Base-by-base conservation (phyloP, 148 eudicot genomes). In the Limonium bicolor region DNA sequence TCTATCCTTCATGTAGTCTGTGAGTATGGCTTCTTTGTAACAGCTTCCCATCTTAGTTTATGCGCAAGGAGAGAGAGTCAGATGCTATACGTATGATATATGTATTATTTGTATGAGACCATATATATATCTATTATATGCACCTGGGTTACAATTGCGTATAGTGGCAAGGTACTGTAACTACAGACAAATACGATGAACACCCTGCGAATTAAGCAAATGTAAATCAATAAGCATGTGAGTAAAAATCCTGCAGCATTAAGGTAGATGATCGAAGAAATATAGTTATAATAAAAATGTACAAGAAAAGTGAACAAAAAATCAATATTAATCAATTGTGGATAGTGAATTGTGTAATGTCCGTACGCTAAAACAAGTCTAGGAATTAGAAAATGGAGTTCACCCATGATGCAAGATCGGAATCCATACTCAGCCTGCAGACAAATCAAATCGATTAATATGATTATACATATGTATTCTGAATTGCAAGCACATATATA, bases 81-180 rank as follows among this genome's bases (percentile, higher is more conserved):
- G 41, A 7, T 33, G 13, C 25, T 8, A 10, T 7, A 21, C 27
- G 2, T 19, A 24, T 3, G 15, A 10, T 4, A n/a, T n/a, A n/a
- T n/a, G n/a, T n/a, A n/a, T n/a, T n/a, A n/a, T n/a, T n/a, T n/a
- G n/a, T n/a, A n/a, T n/a, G n/a, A n/a, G n/a, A n/a, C n/a, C n/a
- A n/a, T n/a, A n/a, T 0, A 14, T 2, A 40, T 9, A 12, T 5
- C 12, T 14, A 6, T 12, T 5, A 11, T 6, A 17, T 29, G 50
- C 63, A 80, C 95, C 82, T 85, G 95, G 6, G 92, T 80, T 14
- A 85, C 95, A 24, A 80, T 65, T 34, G 95, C 95, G 39, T 85
- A 85, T 23, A 85, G 95, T 19, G 95, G 95, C 26, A 85, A 68
- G 9, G 95, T 85, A 56, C 95, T 85, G 61, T 80, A 85, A 60